These are phyloP conservation scores for Nitzschia putrida DNA, from an alignment of 108 stramenopile species.

Conservation along the genomic window DNA sequence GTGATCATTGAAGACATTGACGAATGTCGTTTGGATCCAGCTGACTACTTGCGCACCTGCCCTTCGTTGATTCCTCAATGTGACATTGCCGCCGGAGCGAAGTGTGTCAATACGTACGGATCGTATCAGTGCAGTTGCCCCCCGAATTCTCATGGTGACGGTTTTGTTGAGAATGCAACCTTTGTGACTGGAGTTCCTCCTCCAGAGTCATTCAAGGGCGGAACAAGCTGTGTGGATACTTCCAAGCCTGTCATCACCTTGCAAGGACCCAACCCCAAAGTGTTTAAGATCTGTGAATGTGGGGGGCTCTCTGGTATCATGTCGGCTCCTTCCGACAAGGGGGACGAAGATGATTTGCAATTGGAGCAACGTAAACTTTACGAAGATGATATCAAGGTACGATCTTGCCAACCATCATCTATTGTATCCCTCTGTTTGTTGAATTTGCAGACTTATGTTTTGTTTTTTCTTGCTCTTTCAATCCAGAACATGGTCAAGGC, in stretches of 20 bases:
- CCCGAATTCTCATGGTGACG: constrained; percentile 80
- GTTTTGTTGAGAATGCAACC: constrained; percentile 50
- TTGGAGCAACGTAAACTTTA: constrained; percentile 58
- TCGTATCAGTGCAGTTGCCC: constrained; percentile 89
- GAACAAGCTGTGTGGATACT: constrained; percentile 87
- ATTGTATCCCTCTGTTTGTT: background rate
- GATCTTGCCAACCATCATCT: constrained; percentile 15
- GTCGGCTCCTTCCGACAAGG: constrained; percentile 17
- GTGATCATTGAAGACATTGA: constrained; percentile 91
- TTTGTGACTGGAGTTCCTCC: constrained; percentile 32
- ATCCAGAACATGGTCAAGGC: constrained; percentile 60
- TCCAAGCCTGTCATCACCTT: constrained; percentile 76
- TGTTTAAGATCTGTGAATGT: constrained; percentile 67
- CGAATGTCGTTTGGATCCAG: constrained; percentile 69
- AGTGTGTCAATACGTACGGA: constrained; percentile 82
- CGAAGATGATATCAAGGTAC: constrained; percentile 65
- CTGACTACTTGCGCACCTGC: constrained; percentile 51
- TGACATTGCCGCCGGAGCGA: constrained; percentile 71
- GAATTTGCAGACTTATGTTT: background rate
- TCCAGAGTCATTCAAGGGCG: constrained; percentile 62
- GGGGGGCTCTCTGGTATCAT: constrained; percentile 67
- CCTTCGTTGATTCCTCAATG: constrained; percentile 81
- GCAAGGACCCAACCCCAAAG: constrained; percentile 82
- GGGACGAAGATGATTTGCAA: constrained; percentile 36
- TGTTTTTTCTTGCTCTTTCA: background rate